A percentile compares a stretch with the other conserved stretches of the same genome.
These are phyloP conservation scores for Sphagnum tenellum DNA, from an alignment of 225 moss, liverwort and hornwort species.

Conservation along the genomic window DNA sequence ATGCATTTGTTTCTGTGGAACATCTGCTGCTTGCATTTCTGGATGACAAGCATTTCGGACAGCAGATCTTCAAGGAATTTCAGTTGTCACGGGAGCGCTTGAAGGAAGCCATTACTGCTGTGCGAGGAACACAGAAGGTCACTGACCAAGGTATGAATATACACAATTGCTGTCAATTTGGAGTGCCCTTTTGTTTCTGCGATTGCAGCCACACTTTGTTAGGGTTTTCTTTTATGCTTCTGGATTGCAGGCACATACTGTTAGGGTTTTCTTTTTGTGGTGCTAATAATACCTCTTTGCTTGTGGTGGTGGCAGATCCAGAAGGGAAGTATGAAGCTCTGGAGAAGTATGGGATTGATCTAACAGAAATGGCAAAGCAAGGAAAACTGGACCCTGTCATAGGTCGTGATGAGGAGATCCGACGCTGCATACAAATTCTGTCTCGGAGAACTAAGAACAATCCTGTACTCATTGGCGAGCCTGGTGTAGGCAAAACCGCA, in stretches of 20 bases:
- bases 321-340: too few species aligned
- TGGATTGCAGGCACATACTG: too few species aligned
- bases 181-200: too few species aligned
- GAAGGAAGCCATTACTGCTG: slow-evolving; percentile 61
- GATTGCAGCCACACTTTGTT: too few species aligned
- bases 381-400: slow-evolving; percentile 8
- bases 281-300: too few species aligned
- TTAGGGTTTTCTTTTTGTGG: too few species aligned
- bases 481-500: slow-evolving; percentile 27
- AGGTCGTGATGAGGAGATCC: slow-evolving; percentile 5
- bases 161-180: too few species aligned
- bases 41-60: slow-evolving; percentile 85
- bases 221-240: too few species aligned
- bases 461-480: slow-evolving; percentile 17
- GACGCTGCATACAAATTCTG: slow-evolving; percentile 10
- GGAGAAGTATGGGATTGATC: too few species aligned
- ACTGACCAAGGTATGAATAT: slow-evolving; percentile 71
- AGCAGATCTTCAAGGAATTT: slow-evolving; percentile 83
- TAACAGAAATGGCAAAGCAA: background rate
- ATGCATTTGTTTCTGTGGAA: slow-evolving; percentile 91
- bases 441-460: slow-evolving; percentile 14
- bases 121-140: slow-evolving; percentile 89
- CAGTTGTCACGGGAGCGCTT: slow-evolving; percentile 50
- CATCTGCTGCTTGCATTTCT: slow-evolving; percentile 71
- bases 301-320: too few species aligned